A percentile compares a stretch with the other conserved stretches of the same genome.
Evolutionary conservation across 2,329 filamentous ascomycete species (phyloP).

Genomic region (Talaromyces sp.): DNA sequence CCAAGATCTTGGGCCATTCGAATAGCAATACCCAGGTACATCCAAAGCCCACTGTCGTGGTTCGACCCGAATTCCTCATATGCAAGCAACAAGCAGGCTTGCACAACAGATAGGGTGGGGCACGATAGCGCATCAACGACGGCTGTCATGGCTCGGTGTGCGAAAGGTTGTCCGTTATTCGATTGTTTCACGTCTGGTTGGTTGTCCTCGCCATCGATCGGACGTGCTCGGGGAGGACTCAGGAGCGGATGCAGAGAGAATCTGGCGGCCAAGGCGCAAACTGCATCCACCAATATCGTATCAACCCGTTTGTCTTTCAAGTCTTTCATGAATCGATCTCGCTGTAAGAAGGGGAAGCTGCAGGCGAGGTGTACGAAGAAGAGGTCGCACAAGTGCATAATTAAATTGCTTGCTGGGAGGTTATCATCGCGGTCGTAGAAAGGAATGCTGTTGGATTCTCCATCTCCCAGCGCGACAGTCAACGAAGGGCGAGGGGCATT

Average conservation of each 20-base stretch:
- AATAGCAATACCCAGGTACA: conserved; percentile 85
- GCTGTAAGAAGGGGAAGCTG: conserved; percentile 76
- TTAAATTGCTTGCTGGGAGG: conserved; percentile 66
- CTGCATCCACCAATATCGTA: conserved; percentile 77
- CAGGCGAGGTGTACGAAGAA: conserved; percentile 81
- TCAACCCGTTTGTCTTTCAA: conserved; percentile 77
- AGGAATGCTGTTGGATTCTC: conserved; percentile 48
- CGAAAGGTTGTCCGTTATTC: conserved; percentile 71
- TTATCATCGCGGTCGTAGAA: conserved; percentile 71
- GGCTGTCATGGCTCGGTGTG: conserved; percentile 74
- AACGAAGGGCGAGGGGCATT: conserved; percentile 17
- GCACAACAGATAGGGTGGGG: conserved; percentile 75
- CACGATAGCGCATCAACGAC: conserved; percentile 79
- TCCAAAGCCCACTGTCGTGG: conserved; percentile 86
- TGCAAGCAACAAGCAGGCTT: conserved; percentile 75
- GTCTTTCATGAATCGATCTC: conserved; percentile 66
- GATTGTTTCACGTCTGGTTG: conserved; percentile 41
- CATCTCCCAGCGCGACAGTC: conserved; percentile 16
- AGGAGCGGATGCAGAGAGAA: conserved; percentile 62
- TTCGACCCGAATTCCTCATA: conserved; percentile 87
- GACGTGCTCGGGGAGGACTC: conserved; percentile 46
- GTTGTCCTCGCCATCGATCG: conserved; percentile 36
- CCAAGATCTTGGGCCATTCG: conserved; percentile 76
- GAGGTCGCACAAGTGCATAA: conserved; percentile 68
- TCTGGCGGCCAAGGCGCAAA: conserved; percentile 74